Evolutionary conservation across 305 asterid genomes (phyloP).

Genomic region (Petunia hybrid): DNA sequence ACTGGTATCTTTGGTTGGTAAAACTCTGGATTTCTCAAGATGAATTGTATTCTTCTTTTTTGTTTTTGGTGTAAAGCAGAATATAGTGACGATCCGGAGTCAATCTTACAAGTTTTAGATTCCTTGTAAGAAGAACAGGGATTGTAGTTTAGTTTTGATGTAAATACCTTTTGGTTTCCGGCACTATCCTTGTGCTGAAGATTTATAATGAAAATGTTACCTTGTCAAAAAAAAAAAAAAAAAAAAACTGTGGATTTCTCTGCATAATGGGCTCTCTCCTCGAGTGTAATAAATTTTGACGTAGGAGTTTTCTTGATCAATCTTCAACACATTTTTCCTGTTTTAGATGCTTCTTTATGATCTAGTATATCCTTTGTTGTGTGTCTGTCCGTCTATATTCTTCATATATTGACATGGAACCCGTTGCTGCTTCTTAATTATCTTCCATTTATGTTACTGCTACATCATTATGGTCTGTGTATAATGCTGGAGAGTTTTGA

Average conservation of each 20-base stretch:
- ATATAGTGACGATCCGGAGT: too few relatives aligned
- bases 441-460: not conserved
- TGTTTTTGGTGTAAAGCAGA: too few relatives aligned
- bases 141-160: too few relatives aligned
- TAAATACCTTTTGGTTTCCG: too few relatives aligned
- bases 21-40: not conserved
- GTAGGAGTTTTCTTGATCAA: not conserved
- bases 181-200: too few relatives aligned
- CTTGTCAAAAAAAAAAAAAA: too few relatives aligned
- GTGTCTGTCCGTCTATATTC: not conserved
- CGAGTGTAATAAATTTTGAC: not conserved
- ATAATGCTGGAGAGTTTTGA: not conserved
- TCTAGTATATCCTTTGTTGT: constrained; percentile 3
- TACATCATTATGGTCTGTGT: not conserved
- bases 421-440: constrained; percentile 10
- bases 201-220: too few relatives aligned
- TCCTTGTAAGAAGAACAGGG: too few relatives aligned
- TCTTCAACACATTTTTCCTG: not conserved
- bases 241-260: not conserved
- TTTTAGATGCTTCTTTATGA: constrained; percentile 5
- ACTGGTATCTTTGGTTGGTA: not conserved
- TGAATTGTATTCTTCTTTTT: not conserved
- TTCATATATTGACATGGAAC: not conserved
- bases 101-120: too few relatives aligned
- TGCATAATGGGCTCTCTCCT: not conserved